Evolutionary conservation across 1,284 basidiomycete species (phyloP).

Genomic region (Inonotus obliquus): DNA sequence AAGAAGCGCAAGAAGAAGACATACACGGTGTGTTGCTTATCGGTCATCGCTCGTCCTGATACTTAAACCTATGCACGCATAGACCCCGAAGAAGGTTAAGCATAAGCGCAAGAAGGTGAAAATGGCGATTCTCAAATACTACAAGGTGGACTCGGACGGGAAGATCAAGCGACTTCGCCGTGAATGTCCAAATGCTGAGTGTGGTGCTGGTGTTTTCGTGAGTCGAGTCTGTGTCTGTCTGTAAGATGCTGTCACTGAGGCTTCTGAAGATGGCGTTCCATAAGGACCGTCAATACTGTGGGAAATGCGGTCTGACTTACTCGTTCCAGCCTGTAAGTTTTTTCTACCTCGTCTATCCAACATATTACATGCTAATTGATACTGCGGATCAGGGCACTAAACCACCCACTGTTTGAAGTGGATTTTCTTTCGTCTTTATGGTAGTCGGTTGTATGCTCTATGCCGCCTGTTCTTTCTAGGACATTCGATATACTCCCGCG

Average conservation of each 20-base stretch:
- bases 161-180: conserved; percentile 99
- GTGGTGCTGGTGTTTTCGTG: conserved; percentile 95
- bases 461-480: background rate
- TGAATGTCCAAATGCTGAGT: conserved; percentile 89
- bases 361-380: conserved; percentile 14
- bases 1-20: conserved; percentile 99
- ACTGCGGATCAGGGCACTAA: conserved; percentile 31
- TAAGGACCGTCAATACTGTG: conserved; percentile 93
- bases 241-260: background rate
- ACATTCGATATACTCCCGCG: background rate
- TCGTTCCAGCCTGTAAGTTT: conserved; percentile 65
- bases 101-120: conserved; percentile 99
- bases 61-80: conserved; percentile 18
- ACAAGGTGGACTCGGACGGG: conserved; percentile 98
- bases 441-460: background rate
- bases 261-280: conserved; percentile 82
- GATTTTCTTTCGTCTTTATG: background rate
- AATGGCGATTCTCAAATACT: conserved; percentile 99
- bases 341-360: background rate
- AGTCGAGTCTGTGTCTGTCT: conserved; percentile 27
- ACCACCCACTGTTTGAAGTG: conserved; percentile 27
- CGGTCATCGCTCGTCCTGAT: conserved; percentile 7
- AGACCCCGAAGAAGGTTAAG: conserved; percentile 99
- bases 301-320: conserved; percentile 91
- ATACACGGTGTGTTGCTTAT: conserved; percentile 64